A percentile compares a stretch with the other conserved stretches of the same genome.
phyloP scores from a whole-genome alignment of 164 flowering plant genomes.

The Chimonanthus praecox region DNA sequence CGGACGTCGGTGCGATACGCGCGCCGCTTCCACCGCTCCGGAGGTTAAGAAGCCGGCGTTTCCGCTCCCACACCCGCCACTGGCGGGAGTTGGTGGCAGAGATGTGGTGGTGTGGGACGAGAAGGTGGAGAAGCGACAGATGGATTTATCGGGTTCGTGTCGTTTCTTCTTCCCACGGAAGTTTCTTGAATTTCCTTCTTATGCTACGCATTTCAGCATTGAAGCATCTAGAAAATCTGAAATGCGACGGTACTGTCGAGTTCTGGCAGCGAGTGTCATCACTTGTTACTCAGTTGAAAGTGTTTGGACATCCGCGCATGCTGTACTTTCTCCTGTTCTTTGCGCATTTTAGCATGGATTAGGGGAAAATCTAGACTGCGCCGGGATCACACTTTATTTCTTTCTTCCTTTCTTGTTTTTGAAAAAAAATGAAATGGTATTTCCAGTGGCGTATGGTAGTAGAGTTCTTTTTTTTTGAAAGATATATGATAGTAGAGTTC shows the following conservation, averaged over 20 bases:
- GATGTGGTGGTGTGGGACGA: conserved; percentile 29
- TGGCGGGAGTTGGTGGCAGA: conserved; percentile 38
- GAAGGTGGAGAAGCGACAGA: conserved; percentile 23
- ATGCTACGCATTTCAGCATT: neutral
- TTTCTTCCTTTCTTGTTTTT: neutral
- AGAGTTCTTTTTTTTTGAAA: no score
- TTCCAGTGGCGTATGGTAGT: no score
- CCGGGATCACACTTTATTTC: neutral
- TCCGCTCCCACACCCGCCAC: conserved; percentile 18
- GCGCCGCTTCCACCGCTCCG: conserved; percentile 28
- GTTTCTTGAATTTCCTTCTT: no score
- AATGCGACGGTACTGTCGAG: neutral
- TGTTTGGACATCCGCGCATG: neutral
- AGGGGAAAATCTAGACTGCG: neutral
- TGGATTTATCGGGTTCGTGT: conserved; percentile 31
- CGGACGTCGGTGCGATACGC: conserved; percentile 20
- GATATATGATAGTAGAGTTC: no score
- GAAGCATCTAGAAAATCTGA: neutral
- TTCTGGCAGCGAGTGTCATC: neutral
- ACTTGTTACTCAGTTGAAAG: neutral
- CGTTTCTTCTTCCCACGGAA: neutral
- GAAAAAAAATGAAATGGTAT: no score
- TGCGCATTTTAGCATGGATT: neutral
- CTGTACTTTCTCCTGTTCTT: neutral
- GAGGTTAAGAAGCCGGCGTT: neutral